Evolutionary conservation across 2,329 filamentous ascomycete genomes (phyloP).

Genomic region (Aspergillus glaucus): DNA sequence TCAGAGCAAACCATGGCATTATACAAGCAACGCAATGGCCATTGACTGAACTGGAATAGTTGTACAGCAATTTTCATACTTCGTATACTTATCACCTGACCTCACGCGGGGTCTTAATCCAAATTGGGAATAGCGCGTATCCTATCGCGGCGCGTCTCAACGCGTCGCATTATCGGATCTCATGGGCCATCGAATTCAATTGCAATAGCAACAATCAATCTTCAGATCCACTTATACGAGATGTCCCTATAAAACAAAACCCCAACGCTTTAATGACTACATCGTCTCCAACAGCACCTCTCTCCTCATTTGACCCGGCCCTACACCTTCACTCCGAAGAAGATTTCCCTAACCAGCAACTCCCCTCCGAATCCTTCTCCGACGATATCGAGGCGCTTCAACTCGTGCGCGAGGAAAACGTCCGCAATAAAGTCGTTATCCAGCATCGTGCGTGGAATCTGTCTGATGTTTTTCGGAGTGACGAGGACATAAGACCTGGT

Average conservation of each 20-base stretch:
- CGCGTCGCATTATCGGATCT: slow-evolving; percentile 18
- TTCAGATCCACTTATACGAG: background rate
- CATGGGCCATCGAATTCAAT: slow-evolving; percentile 8
- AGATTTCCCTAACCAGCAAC: slow-evolving; percentile 8
- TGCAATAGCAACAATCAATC: background rate
- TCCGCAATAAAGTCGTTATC: slow-evolving; percentile 35
- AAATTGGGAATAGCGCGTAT: slow-evolving; percentile 21
- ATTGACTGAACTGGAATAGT: background rate
- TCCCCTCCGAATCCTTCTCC: slow-evolving; percentile 29
- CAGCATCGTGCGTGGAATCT: slow-evolving; percentile 39
- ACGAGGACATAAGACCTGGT: slow-evolving; percentile 36
- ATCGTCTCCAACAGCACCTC: slow-evolving; percentile 33
- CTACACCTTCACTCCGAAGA: slow-evolving; percentile 44
- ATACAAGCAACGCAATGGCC: background rate
- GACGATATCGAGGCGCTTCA: slow-evolving; percentile 38
- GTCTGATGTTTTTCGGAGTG: slow-evolving; percentile 38
- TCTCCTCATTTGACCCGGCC: slow-evolving; percentile 46
- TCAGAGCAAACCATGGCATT: too few relatives aligned
- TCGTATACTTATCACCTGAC: background rate
- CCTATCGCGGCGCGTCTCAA: slow-evolving; percentile 13
- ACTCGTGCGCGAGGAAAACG: slow-evolving; percentile 26
- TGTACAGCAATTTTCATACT: background rate
- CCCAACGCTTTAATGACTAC: slow-evolving; percentile 24
- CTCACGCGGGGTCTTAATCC: background rate
- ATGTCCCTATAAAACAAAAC: background rate